Evolutionary conservation across 2,329 filamentous ascomycete genomes (phyloP).

Genomic region (Sporothrix humicola): DNA sequence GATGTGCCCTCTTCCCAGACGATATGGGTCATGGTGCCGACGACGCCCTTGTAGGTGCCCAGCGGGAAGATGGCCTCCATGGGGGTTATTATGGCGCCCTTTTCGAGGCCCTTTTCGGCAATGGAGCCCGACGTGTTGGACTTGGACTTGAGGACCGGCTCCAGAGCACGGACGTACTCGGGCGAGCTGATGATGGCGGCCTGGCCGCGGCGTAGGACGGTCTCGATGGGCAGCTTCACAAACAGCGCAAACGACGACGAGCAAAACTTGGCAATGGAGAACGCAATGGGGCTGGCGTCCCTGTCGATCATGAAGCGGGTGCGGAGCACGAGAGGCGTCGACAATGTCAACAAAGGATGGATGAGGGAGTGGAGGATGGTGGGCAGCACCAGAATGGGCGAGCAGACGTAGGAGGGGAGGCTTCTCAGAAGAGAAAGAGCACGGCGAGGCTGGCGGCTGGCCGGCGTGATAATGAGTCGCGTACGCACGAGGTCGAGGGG

Average conservation of each 20-base stretch:
- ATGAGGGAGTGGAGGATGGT: slow-evolving; percentile 85
- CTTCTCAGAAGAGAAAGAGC: slow-evolving; percentile 78
- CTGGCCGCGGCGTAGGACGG: slow-evolving; percentile 86
- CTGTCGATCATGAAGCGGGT: slow-evolving; percentile 85
- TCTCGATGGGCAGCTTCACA: slow-evolving; percentile 88
- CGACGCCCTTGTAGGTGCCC: slow-evolving; percentile 80
- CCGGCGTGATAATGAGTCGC: slow-evolving; percentile 82
- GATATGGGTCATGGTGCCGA: slow-evolving; percentile 92
- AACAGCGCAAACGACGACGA: slow-evolving; percentile 81
- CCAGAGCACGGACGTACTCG: slow-evolving; percentile 57
- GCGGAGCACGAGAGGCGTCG: slow-evolving; percentile 82
- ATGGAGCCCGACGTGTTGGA: slow-evolving; percentile 27
- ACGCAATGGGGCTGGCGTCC: slow-evolving; percentile 77
- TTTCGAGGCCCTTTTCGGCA: slow-evolving; percentile 41
- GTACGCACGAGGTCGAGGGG: slow-evolving; percentile 92
- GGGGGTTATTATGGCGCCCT: slow-evolving; percentile 28
- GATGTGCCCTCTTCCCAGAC: slow-evolving; percentile 78
- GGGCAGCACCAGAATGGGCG: slow-evolving; percentile 74
- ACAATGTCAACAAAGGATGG: slow-evolving; percentile 80
- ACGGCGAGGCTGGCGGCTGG: slow-evolving; percentile 74
- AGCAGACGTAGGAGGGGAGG: slow-evolving; percentile 78
- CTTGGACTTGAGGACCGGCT: slow-evolving; percentile 38
- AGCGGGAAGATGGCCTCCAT: slow-evolving; percentile 79
- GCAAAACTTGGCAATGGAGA: slow-evolving; percentile 81
- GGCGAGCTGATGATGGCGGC: slow-evolving; percentile 70